phyloP scores from a whole-genome alignment of 768 basidiomycete species.

The Termitomyces sp. region DNA sequence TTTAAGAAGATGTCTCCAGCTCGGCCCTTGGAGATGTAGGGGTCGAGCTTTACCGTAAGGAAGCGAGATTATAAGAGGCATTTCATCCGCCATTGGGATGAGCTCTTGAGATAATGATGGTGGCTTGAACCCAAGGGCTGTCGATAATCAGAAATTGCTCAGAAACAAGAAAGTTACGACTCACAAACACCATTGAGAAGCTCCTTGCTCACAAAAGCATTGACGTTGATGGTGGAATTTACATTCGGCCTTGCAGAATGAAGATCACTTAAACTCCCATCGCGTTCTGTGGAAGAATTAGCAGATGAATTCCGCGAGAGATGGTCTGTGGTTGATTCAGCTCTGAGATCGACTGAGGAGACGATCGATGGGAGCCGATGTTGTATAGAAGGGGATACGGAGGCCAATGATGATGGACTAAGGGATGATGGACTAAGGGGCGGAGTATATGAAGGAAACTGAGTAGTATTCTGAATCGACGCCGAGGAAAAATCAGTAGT shows the following conservation, averaged over 20 bases:
- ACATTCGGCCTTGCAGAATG: neutral
- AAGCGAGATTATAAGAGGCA: constrained; percentile 72
- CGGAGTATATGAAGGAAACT: neutral
- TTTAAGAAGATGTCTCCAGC: constrained; percentile 69
- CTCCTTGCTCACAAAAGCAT: constrained; percentile 53
- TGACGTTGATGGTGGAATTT: constrained; percentile 24
- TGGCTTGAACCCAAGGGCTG: constrained; percentile 64
- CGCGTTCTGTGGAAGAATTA: neutral
- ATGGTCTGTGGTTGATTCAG: neutral
- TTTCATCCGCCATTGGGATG: constrained; percentile 41
- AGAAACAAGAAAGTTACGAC: constrained; percentile 23
- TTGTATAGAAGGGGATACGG: neutral
- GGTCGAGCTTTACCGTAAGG: constrained; percentile 64
- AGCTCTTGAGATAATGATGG: constrained; percentile 47
- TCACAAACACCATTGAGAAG: constrained; percentile 57
- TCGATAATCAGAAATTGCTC: neutral
- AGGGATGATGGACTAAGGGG: neutral
- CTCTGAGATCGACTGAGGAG: neutral
- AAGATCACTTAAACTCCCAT: neutral
- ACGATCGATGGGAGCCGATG: neutral
- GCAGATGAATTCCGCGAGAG: constrained; percentile 5
- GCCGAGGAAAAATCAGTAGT: neutral
- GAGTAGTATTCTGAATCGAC: neutral
- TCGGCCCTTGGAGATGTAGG: constrained; percentile 68
- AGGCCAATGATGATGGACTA: neutral